Evolutionary conservation across 179 eudicot species (phyloP).

Genomic region (Actinidia polygama): DNA sequence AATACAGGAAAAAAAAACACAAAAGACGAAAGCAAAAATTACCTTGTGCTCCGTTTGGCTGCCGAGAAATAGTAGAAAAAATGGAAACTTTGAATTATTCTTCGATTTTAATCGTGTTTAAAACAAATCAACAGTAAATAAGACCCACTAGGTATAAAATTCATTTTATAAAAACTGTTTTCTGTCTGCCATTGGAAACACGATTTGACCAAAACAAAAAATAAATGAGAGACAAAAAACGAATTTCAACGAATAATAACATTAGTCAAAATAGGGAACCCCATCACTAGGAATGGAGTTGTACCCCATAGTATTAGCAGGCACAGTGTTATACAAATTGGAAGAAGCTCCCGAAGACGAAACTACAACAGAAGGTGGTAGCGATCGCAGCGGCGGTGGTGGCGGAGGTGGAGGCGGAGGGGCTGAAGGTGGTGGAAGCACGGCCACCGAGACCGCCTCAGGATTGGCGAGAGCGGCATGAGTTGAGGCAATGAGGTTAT

Average conservation of each 20-base stretch:
- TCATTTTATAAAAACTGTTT: background rate
- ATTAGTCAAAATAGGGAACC: conserved; percentile 39
- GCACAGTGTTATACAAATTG: conserved; percentile 25
- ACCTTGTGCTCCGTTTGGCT: conserved; percentile 1
- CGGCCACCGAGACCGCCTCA: conserved; percentile 30
- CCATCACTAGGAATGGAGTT: conserved; percentile 26
- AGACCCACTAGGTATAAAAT: background rate
- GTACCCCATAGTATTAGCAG: conserved; percentile 28
- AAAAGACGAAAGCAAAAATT: background rate
- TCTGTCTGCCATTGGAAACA: background rate
- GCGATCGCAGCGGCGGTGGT: conserved; percentile 28
- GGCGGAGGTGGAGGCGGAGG: conserved; percentile 32
- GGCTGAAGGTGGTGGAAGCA: conserved; percentile 28
- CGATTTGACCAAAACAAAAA: background rate
- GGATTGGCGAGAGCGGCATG: conserved; percentile 19
- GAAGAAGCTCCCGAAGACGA: conserved; percentile 25
- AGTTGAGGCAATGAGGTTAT: conserved; percentile 5
- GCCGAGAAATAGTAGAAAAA: background rate
- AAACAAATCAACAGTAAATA: background rate
- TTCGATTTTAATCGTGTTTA: too few species aligned
- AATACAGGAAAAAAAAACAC: background rate
- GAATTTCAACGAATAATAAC: too few species aligned
- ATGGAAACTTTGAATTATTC: background rate
- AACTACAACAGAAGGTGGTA: conserved; percentile 21
- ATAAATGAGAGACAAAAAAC: background rate